Evolutionary conservation across 352 stramenopile species (phyloP).

Genomic region (Pythium chondricola): DNA sequence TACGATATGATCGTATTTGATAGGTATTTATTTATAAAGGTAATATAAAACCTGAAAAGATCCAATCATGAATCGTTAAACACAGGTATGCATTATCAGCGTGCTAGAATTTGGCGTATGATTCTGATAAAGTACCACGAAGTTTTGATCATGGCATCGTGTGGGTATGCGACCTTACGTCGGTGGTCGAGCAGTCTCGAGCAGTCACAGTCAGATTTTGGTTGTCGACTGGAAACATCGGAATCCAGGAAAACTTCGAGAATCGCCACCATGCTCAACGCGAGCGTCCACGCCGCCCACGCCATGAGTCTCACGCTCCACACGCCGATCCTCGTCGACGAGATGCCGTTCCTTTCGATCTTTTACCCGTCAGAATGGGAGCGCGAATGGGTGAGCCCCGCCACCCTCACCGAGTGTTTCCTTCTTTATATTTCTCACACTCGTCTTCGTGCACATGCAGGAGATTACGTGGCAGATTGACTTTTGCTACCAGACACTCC

Average conservation of each 20-base stretch:
- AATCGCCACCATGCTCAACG: conserved; percentile 2
- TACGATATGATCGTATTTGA: too few relatives aligned
- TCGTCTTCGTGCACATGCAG: conserved; percentile 22
- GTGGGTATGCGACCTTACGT: too few relatives aligned
- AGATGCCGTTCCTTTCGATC: conserved; percentile 39
- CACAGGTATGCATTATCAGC: too few relatives aligned
- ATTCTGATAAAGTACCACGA: too few relatives aligned
- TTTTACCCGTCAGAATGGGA: conserved; percentile 74
- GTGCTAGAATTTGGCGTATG: too few relatives aligned
- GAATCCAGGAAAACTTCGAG: background rate
- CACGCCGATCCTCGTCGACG: conserved; percentile 33
- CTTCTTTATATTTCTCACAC: background rate
- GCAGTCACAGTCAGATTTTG: too few relatives aligned
- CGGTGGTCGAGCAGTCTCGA: too few relatives aligned
- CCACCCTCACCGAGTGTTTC: background rate
- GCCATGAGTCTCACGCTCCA: conserved; percentile 9
- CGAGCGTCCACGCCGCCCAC: background rate
- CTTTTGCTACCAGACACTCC: conserved; percentile 66
- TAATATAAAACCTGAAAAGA: too few relatives aligned
- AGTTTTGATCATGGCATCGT: too few relatives aligned
- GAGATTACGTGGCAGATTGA: conserved; percentile 56
- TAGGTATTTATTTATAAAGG: too few relatives aligned
- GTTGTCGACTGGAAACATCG: too few relatives aligned
- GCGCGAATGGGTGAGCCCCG: conserved; percentile 47
- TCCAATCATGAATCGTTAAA: too few relatives aligned